phyloP scores from a whole-genome alignment of 1,284 basidiomycete species.

The Ceratobasidium sp. region DNA sequence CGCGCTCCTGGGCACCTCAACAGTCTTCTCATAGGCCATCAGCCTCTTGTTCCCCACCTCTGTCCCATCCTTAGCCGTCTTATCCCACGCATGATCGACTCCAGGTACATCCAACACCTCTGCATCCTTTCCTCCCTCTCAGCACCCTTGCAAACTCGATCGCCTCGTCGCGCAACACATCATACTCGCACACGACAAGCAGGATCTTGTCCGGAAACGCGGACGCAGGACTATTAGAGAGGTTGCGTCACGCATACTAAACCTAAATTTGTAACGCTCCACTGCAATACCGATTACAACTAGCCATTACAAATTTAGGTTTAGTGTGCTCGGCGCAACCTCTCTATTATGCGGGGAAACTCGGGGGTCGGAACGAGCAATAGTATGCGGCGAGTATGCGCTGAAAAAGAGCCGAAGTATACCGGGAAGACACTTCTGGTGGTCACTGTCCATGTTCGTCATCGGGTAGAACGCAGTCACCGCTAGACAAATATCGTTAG shows the following conservation, averaged over 20 bases:
- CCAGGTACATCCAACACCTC: constrained; percentile 5
- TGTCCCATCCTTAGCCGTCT: constrained; percentile 3
- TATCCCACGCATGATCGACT: constrained; percentile 11
- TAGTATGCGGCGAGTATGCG: constrained; percentile 6
- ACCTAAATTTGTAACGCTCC: no score
- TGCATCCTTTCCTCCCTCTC: constrained; percentile 17
- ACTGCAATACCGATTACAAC: no score
- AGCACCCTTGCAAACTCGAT: constrained; percentile 5
- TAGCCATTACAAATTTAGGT: no score
- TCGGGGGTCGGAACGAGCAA: constrained; percentile 10
- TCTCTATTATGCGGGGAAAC: constrained; percentile 34
- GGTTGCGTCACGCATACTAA: no score
- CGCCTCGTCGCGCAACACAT: constrained; percentile 2
- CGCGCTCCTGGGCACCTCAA: constrained; percentile 4
- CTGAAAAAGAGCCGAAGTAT: background rate
- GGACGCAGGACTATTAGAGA: background rate
- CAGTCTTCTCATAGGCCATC: constrained; percentile 21
- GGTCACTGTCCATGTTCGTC: constrained; percentile 2
- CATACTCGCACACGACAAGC: constrained; percentile 28
- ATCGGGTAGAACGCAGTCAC: constrained; percentile 41
- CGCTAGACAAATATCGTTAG: background rate
- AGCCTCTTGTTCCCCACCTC: background rate
- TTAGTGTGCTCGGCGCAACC: no score
- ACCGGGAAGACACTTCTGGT: background rate
- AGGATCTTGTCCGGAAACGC: constrained; percentile 14